Conservation (phyloP, 192 early-diverging fungal genomes). For the Dissophora globulifera region DNA sequence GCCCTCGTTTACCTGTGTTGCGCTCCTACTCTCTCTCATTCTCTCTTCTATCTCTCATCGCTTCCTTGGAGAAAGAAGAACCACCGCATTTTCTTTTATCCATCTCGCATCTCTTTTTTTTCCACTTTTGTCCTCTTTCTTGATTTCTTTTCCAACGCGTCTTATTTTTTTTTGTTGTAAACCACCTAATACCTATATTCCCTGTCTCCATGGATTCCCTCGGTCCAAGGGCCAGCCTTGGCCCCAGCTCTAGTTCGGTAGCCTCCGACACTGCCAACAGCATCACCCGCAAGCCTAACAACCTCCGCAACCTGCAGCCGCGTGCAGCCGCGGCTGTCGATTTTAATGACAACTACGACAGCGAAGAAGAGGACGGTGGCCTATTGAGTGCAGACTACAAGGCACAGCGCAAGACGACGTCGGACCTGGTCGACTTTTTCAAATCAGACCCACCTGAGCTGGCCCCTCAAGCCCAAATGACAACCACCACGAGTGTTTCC, state of each 20-base stretch:
- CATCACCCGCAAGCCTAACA: background rate
- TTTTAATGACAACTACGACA: constrained; percentile 28
- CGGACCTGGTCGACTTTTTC: constrained; percentile 44
- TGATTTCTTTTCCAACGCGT: too few relatives aligned
- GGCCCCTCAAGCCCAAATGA: background rate
- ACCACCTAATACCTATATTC: background rate
- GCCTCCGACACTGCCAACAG: background rate
- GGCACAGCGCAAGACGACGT: constrained; percentile 27
- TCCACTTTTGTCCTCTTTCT: constrained; percentile 4
- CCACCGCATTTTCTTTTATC: too few relatives aligned
- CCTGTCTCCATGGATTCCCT: background rate
- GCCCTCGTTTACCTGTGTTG: too few relatives aligned
- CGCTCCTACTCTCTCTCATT: too few relatives aligned
- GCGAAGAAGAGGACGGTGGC: constrained; percentile 16
- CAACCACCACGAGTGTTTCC: background rate
- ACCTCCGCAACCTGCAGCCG: constrained; percentile 22
- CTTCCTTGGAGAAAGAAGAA: too few relatives aligned
- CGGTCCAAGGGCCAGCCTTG: background rate
- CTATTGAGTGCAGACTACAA: constrained; percentile 27
- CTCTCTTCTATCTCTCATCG: too few relatives aligned
- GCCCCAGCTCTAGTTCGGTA: background rate
- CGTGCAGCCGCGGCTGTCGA: constrained; percentile 33
- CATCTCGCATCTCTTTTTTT: too few relatives aligned
- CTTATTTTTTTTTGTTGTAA: too few relatives aligned
- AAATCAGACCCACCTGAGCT: constrained; percentile 21